Evolutionary conservation across 352 stramenopile species (phyloP).

Genomic region (Pythium angustatum): DNA sequence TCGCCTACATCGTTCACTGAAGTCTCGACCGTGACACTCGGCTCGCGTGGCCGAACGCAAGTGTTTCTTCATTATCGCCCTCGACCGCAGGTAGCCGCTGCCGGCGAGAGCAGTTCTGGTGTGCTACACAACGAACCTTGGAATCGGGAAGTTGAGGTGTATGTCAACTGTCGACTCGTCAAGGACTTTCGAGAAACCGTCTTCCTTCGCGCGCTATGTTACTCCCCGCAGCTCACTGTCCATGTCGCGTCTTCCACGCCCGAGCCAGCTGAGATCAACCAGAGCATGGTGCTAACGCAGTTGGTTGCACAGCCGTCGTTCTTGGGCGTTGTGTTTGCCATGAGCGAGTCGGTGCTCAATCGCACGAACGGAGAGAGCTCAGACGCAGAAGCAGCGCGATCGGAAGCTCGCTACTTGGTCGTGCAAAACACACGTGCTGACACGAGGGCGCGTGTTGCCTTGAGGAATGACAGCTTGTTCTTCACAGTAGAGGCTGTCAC

Average conservation of each 20-base stretch:
- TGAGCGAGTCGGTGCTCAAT: constrained; percentile 66
- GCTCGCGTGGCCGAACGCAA: constrained; percentile 68
- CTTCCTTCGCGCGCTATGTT: constrained; percentile 73
- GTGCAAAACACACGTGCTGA: constrained; percentile 76
- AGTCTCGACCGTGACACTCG: constrained; percentile 73
- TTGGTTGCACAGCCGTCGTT: constrained; percentile 66
- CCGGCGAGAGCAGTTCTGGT: constrained; percentile 15
- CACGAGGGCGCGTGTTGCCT: constrained; percentile 60
- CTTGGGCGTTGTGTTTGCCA: constrained; percentile 77
- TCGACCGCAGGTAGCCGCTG: constrained; percentile 39
- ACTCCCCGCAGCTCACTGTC: constrained; percentile 75
- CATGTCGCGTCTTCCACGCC: constrained; percentile 53
- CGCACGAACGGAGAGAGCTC: constrained; percentile 35
- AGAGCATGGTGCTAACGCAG: constrained; percentile 22
- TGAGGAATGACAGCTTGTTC: constrained; percentile 87
- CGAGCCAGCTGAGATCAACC: constrained; percentile 35
- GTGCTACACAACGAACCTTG: constrained; percentile 44
- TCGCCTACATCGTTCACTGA: constrained; percentile 85
- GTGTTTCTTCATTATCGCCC: constrained; percentile 88
- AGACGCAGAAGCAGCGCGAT: background rate
- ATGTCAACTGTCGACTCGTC: constrained; percentile 85
- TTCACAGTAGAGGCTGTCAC: constrained; percentile 70
- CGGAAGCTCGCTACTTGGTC: constrained; percentile 67
- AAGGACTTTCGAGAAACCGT: constrained; percentile 89
- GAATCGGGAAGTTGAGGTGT: constrained; percentile 86